phyloP scores from a whole-genome alignment of 2,329 filamentous ascomycete genomes.

The Decorospora gaudefroyi region DNA sequence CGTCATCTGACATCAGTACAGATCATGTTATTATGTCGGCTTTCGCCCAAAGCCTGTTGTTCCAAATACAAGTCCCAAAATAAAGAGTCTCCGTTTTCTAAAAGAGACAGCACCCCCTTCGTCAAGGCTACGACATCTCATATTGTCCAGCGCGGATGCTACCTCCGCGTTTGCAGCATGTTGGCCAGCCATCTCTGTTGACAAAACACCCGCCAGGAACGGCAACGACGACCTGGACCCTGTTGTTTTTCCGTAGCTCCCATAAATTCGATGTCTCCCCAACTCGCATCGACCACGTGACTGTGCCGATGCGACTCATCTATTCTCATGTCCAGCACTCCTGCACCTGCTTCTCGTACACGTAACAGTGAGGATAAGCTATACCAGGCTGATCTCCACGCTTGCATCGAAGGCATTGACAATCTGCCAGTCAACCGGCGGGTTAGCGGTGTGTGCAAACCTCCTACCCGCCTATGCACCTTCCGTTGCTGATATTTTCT shows the following conservation, averaged over 20 bases:
- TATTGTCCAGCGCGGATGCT: too few species aligned
- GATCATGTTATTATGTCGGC: too few species aligned
- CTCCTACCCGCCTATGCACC: slow-evolving; percentile 1
- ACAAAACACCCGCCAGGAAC: too few species aligned
- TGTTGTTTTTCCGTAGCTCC: background rate
- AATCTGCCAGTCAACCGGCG: slow-evolving; percentile 17
- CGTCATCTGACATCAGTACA: too few species aligned
- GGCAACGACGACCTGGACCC: background rate
- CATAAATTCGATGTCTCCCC: background rate
- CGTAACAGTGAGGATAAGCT: slow-evolving; percentile 19
- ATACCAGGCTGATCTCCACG: slow-evolving; percentile 19
- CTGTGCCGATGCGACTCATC: background rate
- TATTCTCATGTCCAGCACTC: slow-evolving; percentile 16
- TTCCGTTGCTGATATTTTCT: slow-evolving; percentile 4
- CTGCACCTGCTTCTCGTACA: background rate
- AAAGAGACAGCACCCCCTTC: too few species aligned
- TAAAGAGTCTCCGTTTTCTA: too few species aligned
- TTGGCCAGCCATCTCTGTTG: too few species aligned
- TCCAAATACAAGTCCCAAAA: too few species aligned
- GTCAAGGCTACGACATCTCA: too few species aligned
- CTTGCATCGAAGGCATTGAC: slow-evolving; percentile 25
- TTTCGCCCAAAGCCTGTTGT: too few species aligned
- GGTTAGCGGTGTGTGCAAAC: slow-evolving; percentile 7
- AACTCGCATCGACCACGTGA: background rate
- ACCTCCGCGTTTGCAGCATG: too few species aligned